These are phyloP conservation scores for Rhytidiadelphus loreus DNA, from an alignment of 225 moss, liverwort and hornwort species.

Conservation along the genomic window DNA sequence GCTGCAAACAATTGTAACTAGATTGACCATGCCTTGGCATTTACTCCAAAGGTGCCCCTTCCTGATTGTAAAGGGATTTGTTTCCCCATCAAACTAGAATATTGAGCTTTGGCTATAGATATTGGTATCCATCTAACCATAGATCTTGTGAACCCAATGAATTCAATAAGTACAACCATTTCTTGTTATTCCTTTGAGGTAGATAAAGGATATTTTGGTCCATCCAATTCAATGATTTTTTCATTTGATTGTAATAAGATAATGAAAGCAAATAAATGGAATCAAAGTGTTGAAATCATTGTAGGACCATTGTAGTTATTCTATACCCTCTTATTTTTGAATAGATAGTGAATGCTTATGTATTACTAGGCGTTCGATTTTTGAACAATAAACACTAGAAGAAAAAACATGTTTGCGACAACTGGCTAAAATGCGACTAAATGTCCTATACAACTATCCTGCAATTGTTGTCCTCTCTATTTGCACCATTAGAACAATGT, in stretches of 20 bases:
- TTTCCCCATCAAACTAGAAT: not conserved
- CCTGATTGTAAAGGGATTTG: rapidly evolving
- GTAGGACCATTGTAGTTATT: not conserved
- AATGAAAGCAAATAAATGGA: not conserved
- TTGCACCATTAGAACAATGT: too few species aligned
- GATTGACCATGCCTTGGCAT: rapidly evolving
- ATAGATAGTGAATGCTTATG: not conserved
- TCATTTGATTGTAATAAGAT: not conserved
- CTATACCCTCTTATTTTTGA: not conserved
- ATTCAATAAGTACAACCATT: rapidly evolving
- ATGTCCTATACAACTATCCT: too few species aligned
- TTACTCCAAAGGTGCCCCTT: rapidly evolving
- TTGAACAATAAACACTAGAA: not conserved
- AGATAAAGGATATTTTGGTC: not conserved
- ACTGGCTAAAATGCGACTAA: too few species aligned
- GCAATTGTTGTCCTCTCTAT: too few species aligned
- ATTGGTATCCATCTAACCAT: not conserved
- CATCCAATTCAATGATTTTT: not conserved
- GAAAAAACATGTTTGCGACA: too few species aligned
- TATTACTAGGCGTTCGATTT: rapidly evolving
- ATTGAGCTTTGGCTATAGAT: not conserved
- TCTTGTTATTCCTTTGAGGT: rapidly evolving
- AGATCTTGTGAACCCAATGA: not conserved
- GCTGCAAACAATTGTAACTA: rapidly evolving
- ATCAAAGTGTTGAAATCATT: not conserved